Percentiles rank a stretch among this genome's conserved stretches.
These are phyloP conservation scores for Heritiera fomes DNA, from an alignment of 345 rosid species.

Conservation along the genomic window DNA sequence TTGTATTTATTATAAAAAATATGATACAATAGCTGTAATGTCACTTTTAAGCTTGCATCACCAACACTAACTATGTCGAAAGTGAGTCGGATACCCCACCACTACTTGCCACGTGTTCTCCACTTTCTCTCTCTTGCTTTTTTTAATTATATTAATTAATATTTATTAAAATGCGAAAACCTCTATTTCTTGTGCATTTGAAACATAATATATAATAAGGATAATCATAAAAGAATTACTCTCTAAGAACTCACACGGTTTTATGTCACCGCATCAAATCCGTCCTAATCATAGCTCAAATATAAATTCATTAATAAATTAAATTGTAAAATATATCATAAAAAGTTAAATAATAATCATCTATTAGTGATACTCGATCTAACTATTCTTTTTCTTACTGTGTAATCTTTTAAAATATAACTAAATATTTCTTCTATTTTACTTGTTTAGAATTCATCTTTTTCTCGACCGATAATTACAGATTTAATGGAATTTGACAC, in stretches of 20 bases:
- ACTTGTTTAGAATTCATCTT: too few species aligned
- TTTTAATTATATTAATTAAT: too few species aligned
- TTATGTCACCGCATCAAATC: conserved; percentile 20
- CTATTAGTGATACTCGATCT: neutral
- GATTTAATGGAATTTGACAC: too few species aligned
- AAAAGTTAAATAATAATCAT: neutral
- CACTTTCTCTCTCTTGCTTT: conserved; percentile 7
- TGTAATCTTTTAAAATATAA: too few species aligned
- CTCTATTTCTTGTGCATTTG: neutral
- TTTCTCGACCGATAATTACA: too few species aligned
- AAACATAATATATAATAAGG: neutral
- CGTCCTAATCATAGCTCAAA: neutral
- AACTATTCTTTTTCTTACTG: too few species aligned
- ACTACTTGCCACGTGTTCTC: conserved; percentile 31
- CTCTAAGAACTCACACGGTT: conserved; percentile 4
- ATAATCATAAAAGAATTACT: neutral
- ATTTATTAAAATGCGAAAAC: neutral
- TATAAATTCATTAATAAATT: neutral
- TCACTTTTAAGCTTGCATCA: conserved; percentile 27
- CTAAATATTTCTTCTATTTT: too few species aligned
- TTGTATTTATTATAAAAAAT: too few species aligned
- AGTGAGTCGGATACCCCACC: conserved; percentile 40
- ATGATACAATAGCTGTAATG: neutral
- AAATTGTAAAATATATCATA: neutral
- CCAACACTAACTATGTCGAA: conserved; percentile 4